Base-by-base conservation (phyloP, 306 rosid genomes). In the Inga laurina region DNA sequence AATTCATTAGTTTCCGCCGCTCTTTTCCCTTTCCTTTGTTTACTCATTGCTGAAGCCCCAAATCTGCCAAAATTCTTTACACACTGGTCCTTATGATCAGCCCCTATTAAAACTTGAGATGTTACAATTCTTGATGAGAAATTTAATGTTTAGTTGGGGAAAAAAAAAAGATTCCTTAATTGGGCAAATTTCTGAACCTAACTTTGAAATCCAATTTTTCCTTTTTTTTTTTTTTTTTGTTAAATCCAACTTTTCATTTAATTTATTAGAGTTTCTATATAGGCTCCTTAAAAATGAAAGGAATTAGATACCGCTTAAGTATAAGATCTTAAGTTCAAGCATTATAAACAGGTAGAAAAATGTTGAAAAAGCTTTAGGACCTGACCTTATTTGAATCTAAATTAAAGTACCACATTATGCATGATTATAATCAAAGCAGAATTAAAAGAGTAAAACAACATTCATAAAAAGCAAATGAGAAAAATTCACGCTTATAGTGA, bases 401-500 rank as follows among this genome's bases (percentile, higher is more conserved):
- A 57, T 21, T 57, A 9, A 57, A 8, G 64, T 59, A 22, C 66
- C 32, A 22, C 15, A 59, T 59, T 9, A 21, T 10, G 34, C 32
- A 59, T 59, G 30, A 59, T 59, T 9, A 24, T 59, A 13, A 9
- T 59, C 66, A 59, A 59, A 59, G 8, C 66, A 10, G 5, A 13
- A 57, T 57, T 57, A 57, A n/a, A 8, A 30, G 21, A 65, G n/a
- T 65, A 15, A 14, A 65, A 13, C 71, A 65, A 5, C 71, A 65
- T 35, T 32, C 10, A 77, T 75, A 10, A 24, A 24, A 22, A 22
- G 54, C 70, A 22, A 22, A 59, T 24, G 67, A 74, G 71, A 54
- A 74, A 74, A 16, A 41, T 70, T 69, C 61, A 74, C 14, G 77
- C 37, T 71, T 78, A 85, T 75, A 79, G 45, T 66, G 81, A 34